Evolutionary conservation across 2,329 filamentous ascomycete genomes (phyloP).

Genomic region (Cyphellophora attinorum): DNA sequence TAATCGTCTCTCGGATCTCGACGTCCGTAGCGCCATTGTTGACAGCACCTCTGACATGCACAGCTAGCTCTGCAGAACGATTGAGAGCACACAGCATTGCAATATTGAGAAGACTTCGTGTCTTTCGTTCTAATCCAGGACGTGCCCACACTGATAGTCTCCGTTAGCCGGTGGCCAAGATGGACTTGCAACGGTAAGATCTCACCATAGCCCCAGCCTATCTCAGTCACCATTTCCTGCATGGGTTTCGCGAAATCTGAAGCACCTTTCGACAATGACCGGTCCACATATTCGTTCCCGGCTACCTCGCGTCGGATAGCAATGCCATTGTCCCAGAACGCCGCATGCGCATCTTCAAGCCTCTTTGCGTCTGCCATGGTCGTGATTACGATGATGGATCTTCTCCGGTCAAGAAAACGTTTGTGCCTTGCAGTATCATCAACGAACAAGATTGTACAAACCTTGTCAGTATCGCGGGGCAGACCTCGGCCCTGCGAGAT

Average conservation of each 20-base stretch:
- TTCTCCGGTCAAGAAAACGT: background rate
- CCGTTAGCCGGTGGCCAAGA: no score
- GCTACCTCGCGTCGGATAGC: constrained; percentile 51
- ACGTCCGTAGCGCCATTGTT: constrained; percentile 54
- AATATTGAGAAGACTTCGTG: constrained; percentile 54
- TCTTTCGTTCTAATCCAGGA: constrained; percentile 52
- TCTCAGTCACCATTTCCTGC: constrained; percentile 55
- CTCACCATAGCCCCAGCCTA: constrained; percentile 57
- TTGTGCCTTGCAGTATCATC: background rate
- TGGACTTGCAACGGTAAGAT: no score
- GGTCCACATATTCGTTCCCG: constrained; percentile 52
- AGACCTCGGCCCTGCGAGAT: no score
- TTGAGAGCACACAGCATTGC: constrained; percentile 57
- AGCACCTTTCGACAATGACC: constrained; percentile 33
- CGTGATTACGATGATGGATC: background rate
- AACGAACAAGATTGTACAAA: no score
- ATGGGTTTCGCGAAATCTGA: constrained; percentile 51
- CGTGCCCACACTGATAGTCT: constrained; percentile 55
- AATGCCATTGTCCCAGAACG: constrained; percentile 52
- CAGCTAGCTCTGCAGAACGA: constrained; percentile 47
- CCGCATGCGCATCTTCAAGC: constrained; percentile 32
- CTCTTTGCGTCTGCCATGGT: constrained; percentile 11
- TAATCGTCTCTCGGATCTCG: constrained; percentile 48
- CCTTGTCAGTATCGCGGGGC: no score
- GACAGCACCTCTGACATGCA: constrained; percentile 53